phyloP scores from a whole-genome alignment of 2,329 filamentous ascomycete genomes.

The Xylariaceae sp. region DNA sequence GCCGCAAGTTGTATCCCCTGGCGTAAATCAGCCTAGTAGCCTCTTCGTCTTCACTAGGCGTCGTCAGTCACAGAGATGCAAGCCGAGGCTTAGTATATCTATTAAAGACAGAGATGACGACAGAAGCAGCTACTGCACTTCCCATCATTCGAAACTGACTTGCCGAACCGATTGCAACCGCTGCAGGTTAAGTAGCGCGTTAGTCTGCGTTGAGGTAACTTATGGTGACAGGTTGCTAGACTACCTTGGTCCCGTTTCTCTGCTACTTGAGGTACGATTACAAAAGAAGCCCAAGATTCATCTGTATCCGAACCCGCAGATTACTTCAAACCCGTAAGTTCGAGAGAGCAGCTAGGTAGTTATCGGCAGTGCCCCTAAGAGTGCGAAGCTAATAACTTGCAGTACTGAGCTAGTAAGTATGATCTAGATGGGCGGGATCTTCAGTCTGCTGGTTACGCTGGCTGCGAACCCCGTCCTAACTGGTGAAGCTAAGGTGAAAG shows the following conservation, averaged over 20 bases:
- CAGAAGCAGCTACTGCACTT: slow-evolving; percentile 24
- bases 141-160: slow-evolving; percentile 34
- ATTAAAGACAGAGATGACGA: slow-evolving; percentile 32
- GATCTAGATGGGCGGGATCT: slow-evolving; percentile 22
- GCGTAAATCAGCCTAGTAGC: slow-evolving; percentile 16
- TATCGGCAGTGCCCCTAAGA: slow-evolving; percentile 18
- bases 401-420: slow-evolving; percentile 20
- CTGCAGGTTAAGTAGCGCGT: slow-evolving; percentile 10
- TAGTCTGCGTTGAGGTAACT: not conserved
- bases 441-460: slow-evolving; percentile 9
- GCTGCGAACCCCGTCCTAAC: slow-evolving; percentile 21
- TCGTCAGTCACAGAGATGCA: slow-evolving; percentile 8
- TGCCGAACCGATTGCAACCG: slow-evolving; percentile 29
- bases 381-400: slow-evolving; percentile 23
- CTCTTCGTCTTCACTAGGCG: slow-evolving; percentile 16
- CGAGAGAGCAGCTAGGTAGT: slow-evolving; percentile 12
- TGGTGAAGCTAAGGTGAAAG: slow-evolving; percentile 23
- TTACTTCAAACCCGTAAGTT: slow-evolving; percentile 23
- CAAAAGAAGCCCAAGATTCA: slow-evolving; percentile 26
- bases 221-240: not conserved
- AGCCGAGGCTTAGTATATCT: slow-evolving; percentile 12
- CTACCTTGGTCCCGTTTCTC: slow-evolving; percentile 28
- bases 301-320: slow-evolving; percentile 28
- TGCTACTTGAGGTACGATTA: slow-evolving; percentile 23
- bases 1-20: slow-evolving; percentile 30